Evolutionary conservation across 805 yeast species (phyloP).

Genomic region (Yarrowia sp.): DNA sequence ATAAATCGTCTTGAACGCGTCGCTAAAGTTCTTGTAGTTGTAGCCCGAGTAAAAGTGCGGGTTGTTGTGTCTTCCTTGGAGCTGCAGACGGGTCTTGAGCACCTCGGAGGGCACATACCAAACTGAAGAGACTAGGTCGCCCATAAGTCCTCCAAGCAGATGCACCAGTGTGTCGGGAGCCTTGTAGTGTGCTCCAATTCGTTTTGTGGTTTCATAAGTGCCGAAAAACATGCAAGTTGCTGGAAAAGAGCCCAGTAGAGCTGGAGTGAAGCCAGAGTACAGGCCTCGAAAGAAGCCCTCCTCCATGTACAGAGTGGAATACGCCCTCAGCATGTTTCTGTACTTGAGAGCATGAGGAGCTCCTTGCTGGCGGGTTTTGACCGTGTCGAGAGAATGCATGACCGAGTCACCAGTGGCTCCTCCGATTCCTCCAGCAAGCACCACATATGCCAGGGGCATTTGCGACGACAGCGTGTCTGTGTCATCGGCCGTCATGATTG

Average conservation of each 20-base stretch:
- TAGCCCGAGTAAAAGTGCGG: constrained; percentile 78
- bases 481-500: constrained; percentile 15
- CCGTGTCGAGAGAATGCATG: constrained; percentile 96
- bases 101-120: constrained; percentile 96
- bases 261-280: constrained; percentile 91
- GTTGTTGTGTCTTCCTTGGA: constrained; percentile 86
- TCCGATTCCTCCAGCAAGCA: constrained; percentile 87
- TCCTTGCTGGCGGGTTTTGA: constrained; percentile 97
- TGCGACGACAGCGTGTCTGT: constrained; percentile 15
- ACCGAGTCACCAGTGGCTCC: constrained; percentile 88
- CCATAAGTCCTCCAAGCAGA: constrained; percentile 84
- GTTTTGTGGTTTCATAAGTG: constrained; percentile 79
- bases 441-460: constrained; percentile 16
- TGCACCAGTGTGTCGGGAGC: constrained; percentile 78
- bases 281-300: constrained; percentile 85
- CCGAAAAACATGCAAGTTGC: constrained; percentile 93
- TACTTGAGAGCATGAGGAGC: constrained; percentile 68
- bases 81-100: constrained; percentile 84
- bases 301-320: constrained; percentile 66
- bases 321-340: constrained; percentile 72
- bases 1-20: constrained; percentile 67
- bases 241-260: constrained; percentile 83
- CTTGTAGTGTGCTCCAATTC: constrained; percentile 51
- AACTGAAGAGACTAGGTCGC: constrained; percentile 84
- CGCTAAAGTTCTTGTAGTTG: constrained; percentile 70